Percentiles rank a stretch among this genome's conserved stretches.
These are phyloP conservation scores for Podosphaera aphanis DNA, from an alignment of 2,329 filamentous ascomycete genomes.

Conservation along the genomic window DNA sequence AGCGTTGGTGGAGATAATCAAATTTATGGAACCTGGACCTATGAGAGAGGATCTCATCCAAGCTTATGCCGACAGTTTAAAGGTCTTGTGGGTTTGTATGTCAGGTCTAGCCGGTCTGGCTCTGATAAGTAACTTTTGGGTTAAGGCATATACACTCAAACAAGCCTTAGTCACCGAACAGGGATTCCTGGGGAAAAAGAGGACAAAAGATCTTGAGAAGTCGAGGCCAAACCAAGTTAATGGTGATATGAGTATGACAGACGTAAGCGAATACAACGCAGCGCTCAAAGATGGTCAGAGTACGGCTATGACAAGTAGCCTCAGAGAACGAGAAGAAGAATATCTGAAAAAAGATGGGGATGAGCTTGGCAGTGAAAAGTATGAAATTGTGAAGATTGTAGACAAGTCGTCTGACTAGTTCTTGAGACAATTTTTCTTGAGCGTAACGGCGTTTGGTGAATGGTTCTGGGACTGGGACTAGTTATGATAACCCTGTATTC, in stretches of 20 bases:
- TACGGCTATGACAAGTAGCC: neutral
- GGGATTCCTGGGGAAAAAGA: neutral
- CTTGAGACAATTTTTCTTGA: too few relatives aligned
- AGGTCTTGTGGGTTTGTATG: constrained; percentile 2
- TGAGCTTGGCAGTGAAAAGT: neutral
- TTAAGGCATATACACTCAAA: constrained; percentile 1
- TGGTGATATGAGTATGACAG: neutral
- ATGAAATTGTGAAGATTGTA: neutral
- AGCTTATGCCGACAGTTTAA: constrained; percentile 2
- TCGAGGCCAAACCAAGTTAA: neutral
- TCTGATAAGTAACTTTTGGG: neutral
- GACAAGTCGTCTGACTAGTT: too few relatives aligned
- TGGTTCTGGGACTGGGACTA: too few relatives aligned
- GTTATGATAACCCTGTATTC: too few relatives aligned
- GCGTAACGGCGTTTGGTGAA: too few relatives aligned
- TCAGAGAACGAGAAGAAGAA: neutral
- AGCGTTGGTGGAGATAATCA: neutral
- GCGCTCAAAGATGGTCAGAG: neutral
- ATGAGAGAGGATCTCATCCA: neutral
- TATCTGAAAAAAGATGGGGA: neutral
- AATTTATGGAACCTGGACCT: neutral
- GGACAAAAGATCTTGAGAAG: neutral
- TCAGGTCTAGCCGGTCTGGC: constrained; percentile 1
- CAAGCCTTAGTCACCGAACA: constrained; percentile 1
- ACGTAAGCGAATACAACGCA: neutral